Base-by-base conservation (phyloP, 169 alveolate genomes). In the Eimeria maxima region DNA sequence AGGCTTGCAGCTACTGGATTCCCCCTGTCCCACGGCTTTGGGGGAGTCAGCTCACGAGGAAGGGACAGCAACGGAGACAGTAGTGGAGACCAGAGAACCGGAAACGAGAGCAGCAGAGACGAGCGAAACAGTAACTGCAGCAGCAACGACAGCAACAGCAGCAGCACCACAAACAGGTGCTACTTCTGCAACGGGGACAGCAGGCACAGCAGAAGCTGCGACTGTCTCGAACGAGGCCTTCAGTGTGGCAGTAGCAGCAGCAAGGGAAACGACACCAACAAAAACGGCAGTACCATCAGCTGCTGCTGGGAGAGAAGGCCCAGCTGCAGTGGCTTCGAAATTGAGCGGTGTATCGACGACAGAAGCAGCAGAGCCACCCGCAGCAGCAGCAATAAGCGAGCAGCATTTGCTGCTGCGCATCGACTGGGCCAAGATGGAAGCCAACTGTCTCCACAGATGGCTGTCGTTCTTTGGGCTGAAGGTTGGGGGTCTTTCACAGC, bases 401-500 rank as follows among this genome's bases (percentile, higher is more conserved):
- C 18, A 27, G 33, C 60, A 44, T 22, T 76, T 76, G 88, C 60
- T 76, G 42, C 88, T 76, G 88, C 88, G 88, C 1, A 44, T 76
- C 0, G 88, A 76, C 8, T 76, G 88, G 88, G 88, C 63, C 16
- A 76, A 44, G 88, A 76, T 76, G 88, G 88, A 76, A 47, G 53
- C 88, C 60, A 24, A 42, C 60, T 76, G 88, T 42, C 88, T 76
- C 16, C 88, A 47, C 63, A 38, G 88, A 7, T 76, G 88, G 88
- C 88, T 76, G 22, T 76, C 88, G 65, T 76, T 76, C 60, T 76
- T 76, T 44, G 88, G 88, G 14, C 29, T 76, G 60, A 76, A 76
- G 88, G 88, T 18, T 38, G 88, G 88, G 29, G 60, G 88, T 7
- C 88, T 76, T 27, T 76, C 88, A 14, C 88, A 76, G 63, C 88